Base-by-base conservation (phyloP, 768 basidiomycete genomes). In the Tricholoma flavovirens region DNA sequence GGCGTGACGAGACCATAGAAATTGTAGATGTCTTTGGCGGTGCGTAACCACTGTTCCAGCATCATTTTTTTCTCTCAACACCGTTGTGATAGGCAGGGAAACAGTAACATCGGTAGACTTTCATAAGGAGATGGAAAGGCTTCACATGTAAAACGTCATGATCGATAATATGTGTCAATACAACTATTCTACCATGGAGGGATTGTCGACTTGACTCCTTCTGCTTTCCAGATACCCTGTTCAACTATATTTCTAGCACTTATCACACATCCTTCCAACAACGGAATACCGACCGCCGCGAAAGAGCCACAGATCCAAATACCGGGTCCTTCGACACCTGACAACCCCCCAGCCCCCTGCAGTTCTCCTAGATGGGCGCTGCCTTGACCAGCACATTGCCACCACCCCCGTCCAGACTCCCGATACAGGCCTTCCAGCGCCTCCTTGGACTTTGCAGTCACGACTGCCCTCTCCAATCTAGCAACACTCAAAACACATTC, bases 1-100 rank as follows among this genome's bases (percentile, higher is more conserved):
- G 96, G 46, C 84, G 87, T 36, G 96, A 99, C 65, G 92, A 97
- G 70, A 77, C 73, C 21, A 77, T 99, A 54, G 87, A 88, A 24
- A 79, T 86, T 4, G 73, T 73, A 2, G 96, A 98, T 66, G 78
- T 96, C 62, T 90, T 98, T 76, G 76, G 80, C 36, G 86, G 93
- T 85, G 62, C 45, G 82, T 71, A 35, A 43, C 21, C 21, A 11
- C 10, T 12, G 29, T 24, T 12, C 12, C 14, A 33, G 6, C 45
- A 21, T 15, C 24, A 36, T 7, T n/a, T 55, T 35, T 11, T 19
- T 49, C 22, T 51, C 36, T 53, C 11, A 53, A 57, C 5, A 51
- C 59, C 46, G n/a, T 36, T 11, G 50, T 14, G n/a, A 30, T 54
- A 88, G 88, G 82, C 29, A 74, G 77, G 72, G 82, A 86, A 59